These are phyloP conservation scores for Aeschynomene evenia DNA, from an alignment of 306 rosid species.

Conservation along the genomic window DNA sequence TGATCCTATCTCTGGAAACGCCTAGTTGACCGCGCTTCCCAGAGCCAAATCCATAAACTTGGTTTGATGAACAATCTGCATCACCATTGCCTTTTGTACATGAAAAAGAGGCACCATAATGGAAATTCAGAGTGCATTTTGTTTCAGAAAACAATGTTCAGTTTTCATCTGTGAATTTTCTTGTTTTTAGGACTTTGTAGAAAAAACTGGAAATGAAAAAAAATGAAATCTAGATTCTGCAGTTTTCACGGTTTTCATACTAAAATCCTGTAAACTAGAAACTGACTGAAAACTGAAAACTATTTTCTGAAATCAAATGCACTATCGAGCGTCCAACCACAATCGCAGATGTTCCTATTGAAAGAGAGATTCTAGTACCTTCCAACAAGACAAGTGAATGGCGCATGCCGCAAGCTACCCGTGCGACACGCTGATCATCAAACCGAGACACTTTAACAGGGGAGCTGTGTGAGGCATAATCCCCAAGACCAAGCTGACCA, in stretches of 20 bases:
- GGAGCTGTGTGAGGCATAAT: slow-evolving; percentile 46
- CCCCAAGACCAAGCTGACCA: slow-evolving; percentile 98
- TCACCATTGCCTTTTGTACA: slow-evolving; percentile 1
- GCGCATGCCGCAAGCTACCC: slow-evolving; percentile 90
- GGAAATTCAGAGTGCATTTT: not conserved
- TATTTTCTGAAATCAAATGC: no score
- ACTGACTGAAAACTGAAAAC: no score
- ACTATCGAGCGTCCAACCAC: no score
- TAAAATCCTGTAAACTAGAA: no score
- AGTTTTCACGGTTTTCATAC: no score
- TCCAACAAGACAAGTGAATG: slow-evolving; percentile 77
- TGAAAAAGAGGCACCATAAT: slow-evolving; percentile 16
- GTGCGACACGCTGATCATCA: slow-evolving; percentile 48
- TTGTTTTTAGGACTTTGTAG: no score
- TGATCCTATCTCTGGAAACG: slow-evolving; percentile 50
- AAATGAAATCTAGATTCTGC: no score
- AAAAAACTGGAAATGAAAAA: no score
- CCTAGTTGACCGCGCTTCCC: slow-evolving; percentile 95
- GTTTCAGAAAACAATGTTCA: no score
- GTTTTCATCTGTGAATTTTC: no score
- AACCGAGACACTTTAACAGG: slow-evolving; percentile 65
- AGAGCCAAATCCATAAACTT: slow-evolving; percentile 80
- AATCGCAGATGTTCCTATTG: not conserved
- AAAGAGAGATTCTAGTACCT: slow-evolving; percentile 44
- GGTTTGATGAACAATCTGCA: slow-evolving; percentile 49